phyloP scores from a whole-genome alignment of 2,329 filamentous ascomycete genomes.

The Nemania sp. region DNA sequence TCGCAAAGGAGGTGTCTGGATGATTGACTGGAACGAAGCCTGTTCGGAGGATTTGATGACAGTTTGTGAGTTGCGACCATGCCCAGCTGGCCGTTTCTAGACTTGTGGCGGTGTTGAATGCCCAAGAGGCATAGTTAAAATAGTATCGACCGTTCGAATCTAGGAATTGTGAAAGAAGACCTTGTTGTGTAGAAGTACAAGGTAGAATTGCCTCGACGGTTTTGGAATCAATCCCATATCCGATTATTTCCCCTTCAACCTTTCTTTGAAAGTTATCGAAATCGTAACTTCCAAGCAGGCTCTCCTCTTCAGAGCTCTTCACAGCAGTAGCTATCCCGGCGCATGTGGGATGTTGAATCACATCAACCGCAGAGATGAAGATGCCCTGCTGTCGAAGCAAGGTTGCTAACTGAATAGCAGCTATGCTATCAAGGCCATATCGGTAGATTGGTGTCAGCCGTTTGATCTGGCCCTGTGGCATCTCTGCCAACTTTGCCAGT shows the following conservation, averaged over 20 bases:
- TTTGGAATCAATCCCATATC: conserved; percentile 35
- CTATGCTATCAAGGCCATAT: conserved; percentile 93
- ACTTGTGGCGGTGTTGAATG: conserved; percentile 58
- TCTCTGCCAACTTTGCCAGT: conserved; percentile 69
- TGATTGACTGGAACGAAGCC: conserved; percentile 76
- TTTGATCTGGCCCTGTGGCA: conserved; percentile 62
- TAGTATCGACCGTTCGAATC: conserved; percentile 76
- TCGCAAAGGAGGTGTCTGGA: conserved; percentile 73
- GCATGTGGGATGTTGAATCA: conserved; percentile 73
- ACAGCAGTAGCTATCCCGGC: conserved; percentile 49
- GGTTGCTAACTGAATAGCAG: conserved; percentile 80
- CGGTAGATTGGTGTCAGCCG: conserved; percentile 81
- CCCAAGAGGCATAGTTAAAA: conserved; percentile 76
- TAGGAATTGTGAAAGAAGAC: conserved; percentile 81
- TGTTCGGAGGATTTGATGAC: conserved; percentile 79
- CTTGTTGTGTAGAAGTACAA: conserved; percentile 82
- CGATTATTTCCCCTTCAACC: conserved; percentile 49
- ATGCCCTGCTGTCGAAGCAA: conserved; percentile 71
- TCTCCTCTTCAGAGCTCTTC: background rate
- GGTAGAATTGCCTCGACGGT: conserved; percentile 72
- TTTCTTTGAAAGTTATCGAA: conserved; percentile 55
- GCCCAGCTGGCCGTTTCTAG: conserved; percentile 62
- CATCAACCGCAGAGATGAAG: conserved; percentile 74
- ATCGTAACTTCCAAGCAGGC: conserved; percentile 52
- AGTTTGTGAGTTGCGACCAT: conserved; percentile 67